Evolutionary conservation across 1,284 basidiomycete genomes (phyloP).

Genomic region (Earliella scabrosa): DNA sequence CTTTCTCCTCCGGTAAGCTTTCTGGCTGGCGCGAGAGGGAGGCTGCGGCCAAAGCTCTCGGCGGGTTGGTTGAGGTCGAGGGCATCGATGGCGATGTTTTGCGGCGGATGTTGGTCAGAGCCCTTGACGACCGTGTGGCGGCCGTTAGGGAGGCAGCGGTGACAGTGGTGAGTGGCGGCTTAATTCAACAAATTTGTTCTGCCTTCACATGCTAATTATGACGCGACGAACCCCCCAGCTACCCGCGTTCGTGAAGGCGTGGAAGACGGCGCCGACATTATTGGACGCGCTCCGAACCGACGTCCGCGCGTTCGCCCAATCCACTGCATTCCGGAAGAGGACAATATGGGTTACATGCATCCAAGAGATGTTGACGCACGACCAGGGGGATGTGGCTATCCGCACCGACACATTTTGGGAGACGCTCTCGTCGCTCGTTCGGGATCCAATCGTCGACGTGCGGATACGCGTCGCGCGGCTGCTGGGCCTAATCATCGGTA

Average conservation of each 20-base stretch:
- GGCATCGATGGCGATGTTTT: conserved; percentile 36
- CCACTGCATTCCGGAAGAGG: conserved; percentile 66
- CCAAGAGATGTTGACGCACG: conserved; percentile 58
- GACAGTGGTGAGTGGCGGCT: conserved; percentile 50
- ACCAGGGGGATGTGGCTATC: conserved; percentile 42
- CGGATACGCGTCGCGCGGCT: conserved; percentile 84
- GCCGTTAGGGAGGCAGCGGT: conserved; percentile 85
- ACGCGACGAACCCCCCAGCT: conserved; percentile 43
- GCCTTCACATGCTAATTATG: conserved; percentile 6
- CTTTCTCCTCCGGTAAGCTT: conserved; percentile 63
- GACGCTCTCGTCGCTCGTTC: conserved; percentile 59
- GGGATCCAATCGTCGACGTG: conserved; percentile 85
- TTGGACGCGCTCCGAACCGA: conserved; percentile 50
- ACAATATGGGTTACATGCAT: conserved; percentile 84
- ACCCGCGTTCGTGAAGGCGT: conserved; percentile 54
- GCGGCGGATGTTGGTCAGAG: conserved; percentile 58
- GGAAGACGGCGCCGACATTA: conserved; percentile 44
- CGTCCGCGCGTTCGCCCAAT: conserved; percentile 58
- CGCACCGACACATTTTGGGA: conserved; percentile 67
- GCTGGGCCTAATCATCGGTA: conserved; percentile 58
- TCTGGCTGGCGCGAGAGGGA: conserved; percentile 89
- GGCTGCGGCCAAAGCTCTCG: conserved; percentile 62
- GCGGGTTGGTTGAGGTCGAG: conserved; percentile 38
- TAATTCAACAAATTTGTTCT: background rate
- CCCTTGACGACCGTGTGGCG: conserved; percentile 81